Conservation (phyloP, 2,329 filamentous ascomycete genomes). For the Ophidiomyces ophidiicola region DNA sequence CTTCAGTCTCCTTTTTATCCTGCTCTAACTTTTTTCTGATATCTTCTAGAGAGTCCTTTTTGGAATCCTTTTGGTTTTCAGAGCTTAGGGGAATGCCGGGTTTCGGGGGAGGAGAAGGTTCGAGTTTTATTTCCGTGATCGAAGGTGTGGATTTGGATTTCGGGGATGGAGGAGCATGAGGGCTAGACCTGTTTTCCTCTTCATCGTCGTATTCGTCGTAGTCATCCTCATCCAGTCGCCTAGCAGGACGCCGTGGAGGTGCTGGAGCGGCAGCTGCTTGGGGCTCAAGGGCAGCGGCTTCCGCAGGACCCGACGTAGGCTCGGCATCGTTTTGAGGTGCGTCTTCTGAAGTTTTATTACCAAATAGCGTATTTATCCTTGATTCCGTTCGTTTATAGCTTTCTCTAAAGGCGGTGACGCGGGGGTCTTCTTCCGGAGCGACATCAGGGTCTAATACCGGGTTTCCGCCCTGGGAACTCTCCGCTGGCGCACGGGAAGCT, state of each 20-base stretch:
- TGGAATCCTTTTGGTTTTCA: constrained; percentile 45
- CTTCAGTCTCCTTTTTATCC: constrained; percentile 79
- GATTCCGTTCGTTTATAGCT: constrained; percentile 66
- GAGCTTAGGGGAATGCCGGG: constrained; percentile 51
- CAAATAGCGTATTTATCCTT: constrained; percentile 65
- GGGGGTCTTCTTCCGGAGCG: constrained; percentile 54
- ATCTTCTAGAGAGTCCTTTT: constrained; percentile 63
- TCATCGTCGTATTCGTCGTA: constrained; percentile 56
- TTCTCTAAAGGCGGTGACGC: constrained; percentile 59
- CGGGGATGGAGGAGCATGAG: constrained; percentile 33
- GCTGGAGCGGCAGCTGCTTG: constrained; percentile 27
- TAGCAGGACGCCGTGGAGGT: constrained; percentile 44
- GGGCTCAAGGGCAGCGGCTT: constrained; percentile 34
- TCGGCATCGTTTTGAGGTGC: constrained; percentile 35
- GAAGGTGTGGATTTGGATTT: constrained; percentile 41
- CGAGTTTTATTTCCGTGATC: constrained; percentile 47
- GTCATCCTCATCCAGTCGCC: constrained; percentile 68
- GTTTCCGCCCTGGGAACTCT: constrained; percentile 37
- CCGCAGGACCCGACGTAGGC: constrained; percentile 32
- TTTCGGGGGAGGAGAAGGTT: constrained; percentile 56
- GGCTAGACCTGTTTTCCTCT: constrained; percentile 44
- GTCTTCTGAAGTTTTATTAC: constrained; percentile 26
- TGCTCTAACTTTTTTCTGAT: constrained; percentile 88
- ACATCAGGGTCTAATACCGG: constrained; percentile 42
- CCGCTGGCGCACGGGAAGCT: constrained; percentile 34